Conservation (phyloP, 495 filamentous ascomycete genomes). For the Penicillium lividum region DNA sequence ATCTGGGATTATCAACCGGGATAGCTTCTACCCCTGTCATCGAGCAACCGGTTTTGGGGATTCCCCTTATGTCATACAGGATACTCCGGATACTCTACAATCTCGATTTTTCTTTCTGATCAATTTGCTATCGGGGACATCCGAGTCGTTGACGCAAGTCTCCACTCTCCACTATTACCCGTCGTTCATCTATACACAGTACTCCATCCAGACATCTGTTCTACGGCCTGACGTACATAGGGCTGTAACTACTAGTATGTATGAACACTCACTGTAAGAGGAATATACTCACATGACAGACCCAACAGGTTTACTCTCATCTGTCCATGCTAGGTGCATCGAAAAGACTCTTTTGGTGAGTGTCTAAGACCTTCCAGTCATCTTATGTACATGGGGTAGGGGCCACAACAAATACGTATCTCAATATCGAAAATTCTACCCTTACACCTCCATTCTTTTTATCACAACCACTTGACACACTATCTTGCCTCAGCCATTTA, state of each 20-base stretch:
- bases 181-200: not conserved
- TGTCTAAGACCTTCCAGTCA: too few species aligned
- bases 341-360: too few species aligned
- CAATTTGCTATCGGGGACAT: not conserved
- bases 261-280: too few species aligned
- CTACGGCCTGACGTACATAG: not conserved
- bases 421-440: slow-evolving; percentile 24
- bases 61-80: not conserved
- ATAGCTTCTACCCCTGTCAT: not conserved
- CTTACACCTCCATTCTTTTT: slow-evolving; percentile 27
- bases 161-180: slow-evolving; percentile 3
- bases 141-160: slow-evolving; percentile 4
- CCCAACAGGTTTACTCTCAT: too few species aligned
- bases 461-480: slow-evolving; percentile 25
- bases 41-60: not conserved
- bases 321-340: too few species aligned
- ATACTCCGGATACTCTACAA: not conserved
- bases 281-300: too few species aligned
- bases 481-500: slow-evolving; percentile 20
- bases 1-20: too few species aligned
- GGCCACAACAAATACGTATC: slow-evolving; percentile 31
- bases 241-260: not conserved
- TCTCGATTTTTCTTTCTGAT: not conserved
- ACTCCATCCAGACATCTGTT: not conserved
- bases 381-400: slow-evolving; percentile 35